Evolutionary conservation across 306 rosid species (phyloP).

Genomic region (Glycyrrhiza uralensis): DNA sequence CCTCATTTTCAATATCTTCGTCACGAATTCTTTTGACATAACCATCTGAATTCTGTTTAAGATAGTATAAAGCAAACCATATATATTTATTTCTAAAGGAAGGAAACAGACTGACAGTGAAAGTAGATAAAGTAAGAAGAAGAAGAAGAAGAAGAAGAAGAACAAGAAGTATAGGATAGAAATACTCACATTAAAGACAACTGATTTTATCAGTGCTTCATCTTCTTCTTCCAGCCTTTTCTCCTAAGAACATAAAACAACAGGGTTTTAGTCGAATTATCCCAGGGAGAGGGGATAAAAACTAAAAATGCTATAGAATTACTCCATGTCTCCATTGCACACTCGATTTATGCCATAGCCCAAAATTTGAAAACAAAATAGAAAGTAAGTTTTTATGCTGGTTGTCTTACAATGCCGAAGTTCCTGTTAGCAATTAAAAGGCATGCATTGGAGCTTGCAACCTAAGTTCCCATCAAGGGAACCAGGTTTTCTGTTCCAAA

Average conservation of each 20-base stretch:
- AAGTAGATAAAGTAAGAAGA: neutral
- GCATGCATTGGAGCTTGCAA: neutral
- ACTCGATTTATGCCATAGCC: neutral
- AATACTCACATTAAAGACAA: constrained; percentile 58
- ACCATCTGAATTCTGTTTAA: constrained; percentile 53
- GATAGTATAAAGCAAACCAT: neutral
- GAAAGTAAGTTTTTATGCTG: neutral
- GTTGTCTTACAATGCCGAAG: neutral
- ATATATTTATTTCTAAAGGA: neutral
- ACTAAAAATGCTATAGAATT: neutral
- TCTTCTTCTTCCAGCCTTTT: constrained; percentile 80
- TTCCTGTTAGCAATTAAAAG: neutral
- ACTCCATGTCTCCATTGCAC: too few species aligned
- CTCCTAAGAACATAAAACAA: constrained; percentile 47
- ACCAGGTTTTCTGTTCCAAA: neutral
- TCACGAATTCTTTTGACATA: constrained; percentile 56
- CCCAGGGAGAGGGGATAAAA: neutral
- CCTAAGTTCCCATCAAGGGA: neutral
- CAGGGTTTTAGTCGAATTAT: neutral
- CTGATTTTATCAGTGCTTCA: constrained; percentile 72
- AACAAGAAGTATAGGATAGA: neutral
- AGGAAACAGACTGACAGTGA: neutral
- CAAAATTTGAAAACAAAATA: neutral
- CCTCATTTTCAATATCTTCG: constrained; percentile 66
- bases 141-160: neutral